phyloP scores from a whole-genome alignment of 2,329 filamentous ascomycete species.

The Cyphellophora europaea region DNA sequence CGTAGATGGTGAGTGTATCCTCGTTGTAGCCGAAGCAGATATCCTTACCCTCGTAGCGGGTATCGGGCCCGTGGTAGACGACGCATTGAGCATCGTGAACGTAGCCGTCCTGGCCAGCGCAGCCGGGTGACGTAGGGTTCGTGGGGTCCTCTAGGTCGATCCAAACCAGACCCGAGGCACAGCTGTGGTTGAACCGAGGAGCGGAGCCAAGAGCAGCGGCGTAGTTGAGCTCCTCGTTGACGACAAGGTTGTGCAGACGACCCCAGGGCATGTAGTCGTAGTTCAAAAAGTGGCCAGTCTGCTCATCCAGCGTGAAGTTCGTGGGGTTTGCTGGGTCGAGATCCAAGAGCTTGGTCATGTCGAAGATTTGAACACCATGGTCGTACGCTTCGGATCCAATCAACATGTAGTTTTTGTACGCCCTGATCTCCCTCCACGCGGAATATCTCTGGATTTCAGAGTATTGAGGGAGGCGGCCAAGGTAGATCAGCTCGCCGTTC shows the following conservation, averaged over 20 bases:
- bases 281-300: conserved; percentile 26
- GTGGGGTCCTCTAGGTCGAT: conserved; percentile 46
- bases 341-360: conserved; percentile 48
- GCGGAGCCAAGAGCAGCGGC: conserved; percentile 34
- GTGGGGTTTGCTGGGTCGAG: conserved; percentile 34
- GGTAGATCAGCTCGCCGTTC: conserved; percentile 36
- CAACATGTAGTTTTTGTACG: conserved; percentile 30
- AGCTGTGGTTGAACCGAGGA: conserved; percentile 26
- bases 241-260: conserved; percentile 44
- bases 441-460: conserved; percentile 19
- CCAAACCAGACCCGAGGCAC: conserved; percentile 48
- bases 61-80: conserved; percentile 44
- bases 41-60: conserved; percentile 37
- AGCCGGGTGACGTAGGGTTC: conserved; percentile 45
- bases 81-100: conserved; percentile 55
- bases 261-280: conserved; percentile 36
- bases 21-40: conserved; percentile 50
- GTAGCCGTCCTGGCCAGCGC: conserved; percentile 46
- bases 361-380: conserved; percentile 55
- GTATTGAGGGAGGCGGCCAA: conserved; percentile 38
- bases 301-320: conserved; percentile 34
- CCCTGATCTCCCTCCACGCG: conserved; percentile 29
- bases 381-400: conserved; percentile 35
- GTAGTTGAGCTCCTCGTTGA: conserved; percentile 40
- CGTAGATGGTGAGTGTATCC: conserved; percentile 18